A percentile compares a stretch with the other conserved stretches of the same genome.
Conservation (phyloP, 805 yeast species). For the Kluyveromyces aestuarii region DNA sequence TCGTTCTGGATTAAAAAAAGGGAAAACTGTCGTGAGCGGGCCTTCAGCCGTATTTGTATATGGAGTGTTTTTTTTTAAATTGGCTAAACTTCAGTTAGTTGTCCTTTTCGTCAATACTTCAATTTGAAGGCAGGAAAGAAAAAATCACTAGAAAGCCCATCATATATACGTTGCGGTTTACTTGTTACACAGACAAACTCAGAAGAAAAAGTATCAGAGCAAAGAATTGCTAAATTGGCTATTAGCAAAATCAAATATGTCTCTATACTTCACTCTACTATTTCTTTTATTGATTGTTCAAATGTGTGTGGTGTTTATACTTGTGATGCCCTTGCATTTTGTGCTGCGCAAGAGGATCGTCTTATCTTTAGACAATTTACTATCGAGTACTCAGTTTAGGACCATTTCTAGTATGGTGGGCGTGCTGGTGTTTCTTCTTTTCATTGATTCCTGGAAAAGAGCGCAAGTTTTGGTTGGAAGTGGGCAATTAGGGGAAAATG, state of each 20-base stretch:
- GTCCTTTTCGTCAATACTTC: too few species aligned
- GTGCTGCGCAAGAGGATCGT: conserved; percentile 37
- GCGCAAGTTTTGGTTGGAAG: conserved; percentile 29
- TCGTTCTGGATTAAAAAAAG: too few species aligned
- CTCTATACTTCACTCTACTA: conserved; percentile 27
- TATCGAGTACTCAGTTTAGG: conserved; percentile 33
- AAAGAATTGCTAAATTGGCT: too few species aligned
- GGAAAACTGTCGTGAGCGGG: too few species aligned
- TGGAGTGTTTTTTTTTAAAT: too few species aligned
- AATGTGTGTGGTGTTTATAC: conserved; percentile 38
- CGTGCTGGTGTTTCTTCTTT: conserved; percentile 39
- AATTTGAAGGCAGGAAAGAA: too few species aligned
- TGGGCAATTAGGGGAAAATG: conserved; percentile 1
- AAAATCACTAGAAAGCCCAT: too few species aligned
- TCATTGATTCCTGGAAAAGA: conserved; percentile 46
- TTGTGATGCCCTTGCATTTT: conserved; percentile 50
- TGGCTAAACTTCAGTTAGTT: too few species aligned
- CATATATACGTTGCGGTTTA: too few species aligned
- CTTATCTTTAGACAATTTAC: conserved; percentile 28
- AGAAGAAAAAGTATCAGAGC: background rate
- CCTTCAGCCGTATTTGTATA: too few species aligned
- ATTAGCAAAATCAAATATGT: conserved; percentile 13
- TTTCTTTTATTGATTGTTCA: conserved; percentile 44
- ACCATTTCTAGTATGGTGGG: conserved; percentile 37
- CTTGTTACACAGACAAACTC: too few species aligned